Evolutionary conservation across 495 filamentous ascomycete genomes (phyloP).

Genomic region (Podospora fimiseda): DNA sequence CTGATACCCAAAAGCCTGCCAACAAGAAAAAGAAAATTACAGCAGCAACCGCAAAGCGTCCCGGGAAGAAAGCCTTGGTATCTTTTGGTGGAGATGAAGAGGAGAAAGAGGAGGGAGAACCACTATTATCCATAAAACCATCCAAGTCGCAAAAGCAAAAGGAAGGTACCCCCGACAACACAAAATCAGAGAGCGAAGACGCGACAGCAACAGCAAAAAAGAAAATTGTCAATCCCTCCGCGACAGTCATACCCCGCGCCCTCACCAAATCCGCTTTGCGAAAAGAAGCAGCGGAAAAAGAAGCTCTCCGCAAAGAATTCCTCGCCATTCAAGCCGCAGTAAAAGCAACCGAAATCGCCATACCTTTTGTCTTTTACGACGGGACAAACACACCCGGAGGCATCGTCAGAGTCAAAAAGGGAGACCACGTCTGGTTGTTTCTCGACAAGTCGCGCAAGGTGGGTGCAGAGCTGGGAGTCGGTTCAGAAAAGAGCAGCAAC

Average conservation of each 20-base stretch:
- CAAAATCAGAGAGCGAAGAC: not conserved
- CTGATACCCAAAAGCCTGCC: constrained; percentile 39
- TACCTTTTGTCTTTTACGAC: constrained; percentile 97
- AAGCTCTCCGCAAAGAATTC: constrained; percentile 80
- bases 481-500: constrained; percentile 52
- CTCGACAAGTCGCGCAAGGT: constrained; percentile 86
- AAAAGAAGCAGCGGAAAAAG: constrained; percentile 73
- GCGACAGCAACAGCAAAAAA: not conserved
- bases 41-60: too few species aligned
- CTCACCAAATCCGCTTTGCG: constrained; percentile 80
- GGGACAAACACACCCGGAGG: constrained; percentile 92
- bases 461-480: constrained; percentile 73
- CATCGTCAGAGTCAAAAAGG: constrained; percentile 79
- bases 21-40: constrained; percentile 30
- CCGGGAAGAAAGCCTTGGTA: constrained; percentile 35
- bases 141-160: constrained; percentile 5
- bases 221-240: constrained; percentile 52
- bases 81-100: constrained; percentile 40
- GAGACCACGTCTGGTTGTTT: constrained; percentile 85
- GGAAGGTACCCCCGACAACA: not conserved
- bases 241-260: constrained; percentile 65
- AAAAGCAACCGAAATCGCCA: constrained; percentile 80
- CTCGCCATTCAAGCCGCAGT: constrained; percentile 75
- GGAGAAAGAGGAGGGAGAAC: constrained; percentile 20
- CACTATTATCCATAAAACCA: constrained; percentile 31